A percentile compares a stretch with the other conserved stretches of the same genome.
These are phyloP conservation scores for Kwoniella shandongensis DNA, from an alignment of 768 basidiomycete species.

Conservation along the genomic window DNA sequence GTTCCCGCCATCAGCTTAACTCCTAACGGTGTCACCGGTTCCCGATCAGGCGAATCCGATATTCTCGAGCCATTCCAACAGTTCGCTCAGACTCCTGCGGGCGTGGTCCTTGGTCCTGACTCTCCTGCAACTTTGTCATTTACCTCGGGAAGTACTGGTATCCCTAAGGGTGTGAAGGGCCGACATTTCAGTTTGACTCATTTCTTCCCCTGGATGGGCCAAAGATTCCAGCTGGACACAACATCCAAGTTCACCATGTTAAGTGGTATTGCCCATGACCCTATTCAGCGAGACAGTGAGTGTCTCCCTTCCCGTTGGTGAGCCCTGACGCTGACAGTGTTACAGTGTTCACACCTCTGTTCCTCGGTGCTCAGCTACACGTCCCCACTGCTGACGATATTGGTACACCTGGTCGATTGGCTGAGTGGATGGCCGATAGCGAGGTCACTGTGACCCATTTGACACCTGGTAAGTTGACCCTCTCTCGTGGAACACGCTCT, in stretches of 20 bases:
- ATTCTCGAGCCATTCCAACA: constrained; percentile 62
- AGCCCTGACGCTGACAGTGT: constrained; percentile 8
- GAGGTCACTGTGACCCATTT: constrained; percentile 93
- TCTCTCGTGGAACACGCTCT: too few relatives aligned
- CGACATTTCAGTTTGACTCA: constrained; percentile 95
- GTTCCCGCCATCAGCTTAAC: constrained; percentile 83
- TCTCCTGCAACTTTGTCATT: constrained; percentile 91
- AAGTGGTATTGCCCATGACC: constrained; percentile 97
- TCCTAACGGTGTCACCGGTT: constrained; percentile 68
- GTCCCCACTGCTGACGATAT: constrained; percentile 97
- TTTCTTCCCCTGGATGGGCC: constrained; percentile 99
- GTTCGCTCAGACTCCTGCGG: constrained; percentile 71
- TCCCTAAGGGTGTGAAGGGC: constrained; percentile 96
- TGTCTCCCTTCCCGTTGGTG: constrained; percentile 24
- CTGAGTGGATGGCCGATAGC: constrained; percentile 96
- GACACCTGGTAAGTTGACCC: constrained; percentile 62
- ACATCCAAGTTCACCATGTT: constrained; percentile 94
- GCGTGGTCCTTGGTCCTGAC: constrained; percentile 87
- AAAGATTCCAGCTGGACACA: constrained; percentile 72
- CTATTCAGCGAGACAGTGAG: constrained; percentile 97
- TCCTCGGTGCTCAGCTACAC: constrained; percentile 92
- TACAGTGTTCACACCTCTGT: constrained; percentile 94
- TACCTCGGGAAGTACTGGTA: constrained; percentile 95
- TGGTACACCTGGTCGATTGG: constrained; percentile 90
- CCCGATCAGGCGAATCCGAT: constrained; percentile 56